phyloP scores from a whole-genome alignment of 768 basidiomycete species.

The Tephrocybe rancida region DNA sequence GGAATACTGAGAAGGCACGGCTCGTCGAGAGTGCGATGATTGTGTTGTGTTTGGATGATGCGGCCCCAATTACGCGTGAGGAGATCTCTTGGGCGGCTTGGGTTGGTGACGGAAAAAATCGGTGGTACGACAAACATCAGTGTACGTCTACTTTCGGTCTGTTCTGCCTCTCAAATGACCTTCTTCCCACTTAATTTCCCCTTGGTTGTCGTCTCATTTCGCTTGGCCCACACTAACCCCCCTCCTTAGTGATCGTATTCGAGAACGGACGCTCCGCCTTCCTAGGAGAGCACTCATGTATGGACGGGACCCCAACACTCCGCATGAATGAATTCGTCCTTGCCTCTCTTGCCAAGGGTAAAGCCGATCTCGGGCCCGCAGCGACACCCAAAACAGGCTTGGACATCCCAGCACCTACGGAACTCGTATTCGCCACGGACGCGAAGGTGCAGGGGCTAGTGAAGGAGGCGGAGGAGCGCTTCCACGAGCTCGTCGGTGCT shows the following conservation, averaged over 20 bases:
- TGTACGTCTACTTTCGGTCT: constrained; percentile 55
- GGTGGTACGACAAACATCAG: constrained; percentile 98
- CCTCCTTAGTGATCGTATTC: constrained; percentile 79
- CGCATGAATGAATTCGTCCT: constrained; percentile 95
- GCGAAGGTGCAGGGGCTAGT: constrained; percentile 53
- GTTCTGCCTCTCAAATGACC: too few species aligned
- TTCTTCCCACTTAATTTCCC: too few species aligned
- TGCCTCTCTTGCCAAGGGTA: constrained; percentile 69
- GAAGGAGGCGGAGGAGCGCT: constrained; percentile 59
- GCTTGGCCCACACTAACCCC: neutral
- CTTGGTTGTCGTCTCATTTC: too few species aligned
- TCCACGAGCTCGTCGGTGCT: constrained; percentile 71
- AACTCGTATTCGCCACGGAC: constrained; percentile 74
- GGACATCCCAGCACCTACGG: constrained; percentile 57
- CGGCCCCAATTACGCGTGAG: constrained; percentile 78
- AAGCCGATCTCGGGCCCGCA: constrained; percentile 72
- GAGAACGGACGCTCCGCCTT: constrained; percentile 96
- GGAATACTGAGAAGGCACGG: constrained; percentile 68
- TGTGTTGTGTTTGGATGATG: constrained; percentile 84
- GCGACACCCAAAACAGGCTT: constrained; percentile 30
- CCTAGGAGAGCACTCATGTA: constrained; percentile 83
- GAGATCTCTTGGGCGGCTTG: constrained; percentile 82
- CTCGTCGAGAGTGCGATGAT: constrained; percentile 91
- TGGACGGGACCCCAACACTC: constrained; percentile 95
- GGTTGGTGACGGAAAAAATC: constrained; percentile 88